Percentiles rank a stretch among this genome's conserved stretches.
phyloP scores from a whole-genome alignment of 1,284 basidiomycete species.

The Ustilago shanxiensis region DNA sequence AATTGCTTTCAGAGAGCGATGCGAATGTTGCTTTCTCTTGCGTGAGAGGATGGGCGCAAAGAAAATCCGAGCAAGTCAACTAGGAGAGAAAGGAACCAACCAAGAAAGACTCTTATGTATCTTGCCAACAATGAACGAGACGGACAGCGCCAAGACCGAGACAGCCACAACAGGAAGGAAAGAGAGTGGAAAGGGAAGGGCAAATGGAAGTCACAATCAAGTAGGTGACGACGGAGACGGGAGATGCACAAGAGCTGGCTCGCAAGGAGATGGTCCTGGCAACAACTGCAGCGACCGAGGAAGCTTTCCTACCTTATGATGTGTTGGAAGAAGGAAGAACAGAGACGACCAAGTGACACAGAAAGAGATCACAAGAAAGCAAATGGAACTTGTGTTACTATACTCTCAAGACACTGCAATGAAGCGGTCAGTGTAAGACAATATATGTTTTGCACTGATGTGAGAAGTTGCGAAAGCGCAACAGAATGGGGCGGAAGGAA shows the following conservation, averaged over 20 bases:
- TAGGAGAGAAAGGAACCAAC: background rate
- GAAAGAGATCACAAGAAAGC: slow-evolving; percentile 2
- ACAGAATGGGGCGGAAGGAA: background rate
- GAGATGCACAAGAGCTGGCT: background rate
- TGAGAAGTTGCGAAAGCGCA: slow-evolving; percentile 1
- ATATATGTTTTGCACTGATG: background rate
- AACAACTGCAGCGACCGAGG: background rate
- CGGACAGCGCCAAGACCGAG: background rate
- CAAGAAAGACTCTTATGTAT: background rate
- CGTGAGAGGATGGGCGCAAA: background rate
- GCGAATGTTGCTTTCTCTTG: background rate
- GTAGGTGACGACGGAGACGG: background rate
- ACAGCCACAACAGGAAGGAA: background rate
- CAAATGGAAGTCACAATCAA: background rate
- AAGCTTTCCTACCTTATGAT: background rate
- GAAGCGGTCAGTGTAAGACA: slow-evolving; percentile 3
- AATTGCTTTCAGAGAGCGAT: background rate
- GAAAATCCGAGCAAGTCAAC: background rate
- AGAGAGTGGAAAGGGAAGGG: background rate
- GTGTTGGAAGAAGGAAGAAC: background rate
- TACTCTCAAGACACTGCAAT: slow-evolving; percentile 23
- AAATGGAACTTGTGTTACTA: slow-evolving; percentile 4
- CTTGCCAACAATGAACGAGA: background rate
- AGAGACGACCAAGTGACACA: slow-evolving; percentile 19
- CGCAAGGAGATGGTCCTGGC: background rate